Evolutionary conservation across 495 filamentous ascomycete species (phyloP).

Genomic region (Terfezia boudieri): DNA sequence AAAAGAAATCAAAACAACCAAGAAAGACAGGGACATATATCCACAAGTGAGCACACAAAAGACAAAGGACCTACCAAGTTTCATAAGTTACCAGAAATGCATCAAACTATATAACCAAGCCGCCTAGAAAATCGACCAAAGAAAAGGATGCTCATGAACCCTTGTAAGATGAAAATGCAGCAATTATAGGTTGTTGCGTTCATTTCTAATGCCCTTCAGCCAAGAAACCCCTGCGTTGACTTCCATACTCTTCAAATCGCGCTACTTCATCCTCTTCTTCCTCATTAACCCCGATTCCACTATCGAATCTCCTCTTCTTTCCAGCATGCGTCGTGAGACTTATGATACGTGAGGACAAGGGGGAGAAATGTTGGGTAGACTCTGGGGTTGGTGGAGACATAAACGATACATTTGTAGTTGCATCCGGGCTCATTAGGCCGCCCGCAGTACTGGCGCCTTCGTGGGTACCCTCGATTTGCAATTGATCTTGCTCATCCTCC

Average conservation of each 20-base stretch:
- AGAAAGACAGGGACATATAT: too few relatives aligned
- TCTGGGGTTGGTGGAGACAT: not conserved
- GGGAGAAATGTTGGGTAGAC: not conserved
- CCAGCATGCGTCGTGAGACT: not conserved
- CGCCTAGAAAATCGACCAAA: too few relatives aligned
- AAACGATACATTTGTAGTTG: not conserved
- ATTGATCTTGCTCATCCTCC: not conserved
- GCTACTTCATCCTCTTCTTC: not conserved
- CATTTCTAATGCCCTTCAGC: too few relatives aligned
- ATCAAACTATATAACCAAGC: too few relatives aligned
- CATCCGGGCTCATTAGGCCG: not conserved
- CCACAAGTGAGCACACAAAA: too few relatives aligned
- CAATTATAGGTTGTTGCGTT: too few relatives aligned
- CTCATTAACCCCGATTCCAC: not conserved
- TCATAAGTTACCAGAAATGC: too few relatives aligned
- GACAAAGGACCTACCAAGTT: too few relatives aligned
- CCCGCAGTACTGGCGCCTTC: not conserved
- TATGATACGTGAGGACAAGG: not conserved
- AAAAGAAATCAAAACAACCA: too few relatives aligned
- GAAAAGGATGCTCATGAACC: too few relatives aligned
- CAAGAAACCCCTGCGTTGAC: not conserved
- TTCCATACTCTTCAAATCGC: not conserved
- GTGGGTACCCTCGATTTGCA: too few relatives aligned
- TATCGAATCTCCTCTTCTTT: not conserved
- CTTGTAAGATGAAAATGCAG: too few relatives aligned